Evolutionary conservation across 768 basidiomycete genomes (phyloP).

Genomic region (Xanthoconium stramineum): DNA sequence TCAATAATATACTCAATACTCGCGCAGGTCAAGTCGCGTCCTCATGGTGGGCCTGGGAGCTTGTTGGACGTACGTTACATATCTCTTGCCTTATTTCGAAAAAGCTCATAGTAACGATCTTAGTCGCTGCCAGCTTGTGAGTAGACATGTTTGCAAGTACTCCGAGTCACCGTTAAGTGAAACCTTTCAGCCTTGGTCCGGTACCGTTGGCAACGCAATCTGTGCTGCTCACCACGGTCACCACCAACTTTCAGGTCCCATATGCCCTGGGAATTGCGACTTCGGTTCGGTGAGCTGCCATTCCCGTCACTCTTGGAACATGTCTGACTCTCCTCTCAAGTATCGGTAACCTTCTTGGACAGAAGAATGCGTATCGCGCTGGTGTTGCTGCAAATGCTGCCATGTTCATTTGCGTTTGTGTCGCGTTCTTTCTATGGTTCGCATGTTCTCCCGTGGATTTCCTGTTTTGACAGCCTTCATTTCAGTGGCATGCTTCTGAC

Average conservation of each 20-base stretch:
- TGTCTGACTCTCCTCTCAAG: conserved; percentile 34
- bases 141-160: conserved; percentile 9
- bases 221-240: conserved; percentile 71
- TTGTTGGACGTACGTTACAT: conserved; percentile 47
- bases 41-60: conserved; percentile 99
- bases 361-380: conserved; percentile 70
- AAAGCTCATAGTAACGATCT: conserved; percentile 1
- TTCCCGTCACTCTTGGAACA: background rate
- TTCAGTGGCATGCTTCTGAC: conserved; percentile 46
- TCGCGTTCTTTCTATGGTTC: conserved; percentile 63
- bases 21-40: conserved; percentile 67
- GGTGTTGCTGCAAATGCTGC: conserved; percentile 62
- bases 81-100: background rate
- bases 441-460: conserved; percentile 1
- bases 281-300: conserved; percentile 65
- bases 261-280: conserved; percentile 78
- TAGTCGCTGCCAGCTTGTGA: conserved; percentile 54
- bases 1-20: background rate
- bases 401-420: conserved; percentile 58
- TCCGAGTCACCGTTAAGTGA: conserved; percentile 12
- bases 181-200: conserved; percentile 63
- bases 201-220: conserved; percentile 84
- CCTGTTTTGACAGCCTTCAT: background rate
- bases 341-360: conserved; percentile 87
- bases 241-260: conserved; percentile 78